A percentile compares a stretch with the other conserved stretches of the same genome.
phyloP scores from a whole-genome alignment of 2,329 filamentous ascomycete species.

The Fusarium humuli region DNA sequence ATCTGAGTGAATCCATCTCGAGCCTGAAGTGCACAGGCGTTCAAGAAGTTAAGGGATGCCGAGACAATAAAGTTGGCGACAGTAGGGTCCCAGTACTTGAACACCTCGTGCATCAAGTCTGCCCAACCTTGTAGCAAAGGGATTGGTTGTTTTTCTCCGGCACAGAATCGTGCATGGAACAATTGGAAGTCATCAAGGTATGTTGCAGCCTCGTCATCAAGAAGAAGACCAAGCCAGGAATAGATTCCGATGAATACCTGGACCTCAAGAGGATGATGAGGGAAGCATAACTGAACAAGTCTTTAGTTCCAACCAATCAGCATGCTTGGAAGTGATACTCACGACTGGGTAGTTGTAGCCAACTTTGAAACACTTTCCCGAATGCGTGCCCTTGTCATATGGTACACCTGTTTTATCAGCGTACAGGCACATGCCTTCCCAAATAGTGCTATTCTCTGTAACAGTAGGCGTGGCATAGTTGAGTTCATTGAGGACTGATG shows the following conservation, averaged over 20 bases:
- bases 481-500: neutral
- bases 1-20: constrained; percentile 2
- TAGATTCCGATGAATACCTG: constrained; percentile 15
- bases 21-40: constrained; percentile 10
- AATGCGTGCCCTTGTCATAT: constrained; percentile 8
- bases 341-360: constrained; percentile 18
- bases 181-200: neutral
- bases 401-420: constrained; percentile 4
- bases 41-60: constrained; percentile 16
- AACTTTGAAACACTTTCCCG: constrained; percentile 14
- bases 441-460: neutral
- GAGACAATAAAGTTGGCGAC: constrained; percentile 25
- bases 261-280: constrained; percentile 19
- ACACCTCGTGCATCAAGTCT: constrained; percentile 1
- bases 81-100: constrained; percentile 15
- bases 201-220: constrained; percentile 9
- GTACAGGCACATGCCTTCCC: constrained; percentile 3
- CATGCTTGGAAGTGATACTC: neutral
- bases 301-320: too few relatives aligned
- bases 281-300: too few relatives aligned
- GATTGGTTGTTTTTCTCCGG: neutral
- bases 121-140: constrained; percentile 19
- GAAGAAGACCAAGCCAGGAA: constrained; percentile 16
- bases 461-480: neutral
- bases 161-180: constrained; percentile 17